Percentiles rank a stretch among this genome's conserved stretches.
Evolutionary conservation across 257 asterid species (phyloP).

Genomic region (Parsonsia alboflavescens): DNA sequence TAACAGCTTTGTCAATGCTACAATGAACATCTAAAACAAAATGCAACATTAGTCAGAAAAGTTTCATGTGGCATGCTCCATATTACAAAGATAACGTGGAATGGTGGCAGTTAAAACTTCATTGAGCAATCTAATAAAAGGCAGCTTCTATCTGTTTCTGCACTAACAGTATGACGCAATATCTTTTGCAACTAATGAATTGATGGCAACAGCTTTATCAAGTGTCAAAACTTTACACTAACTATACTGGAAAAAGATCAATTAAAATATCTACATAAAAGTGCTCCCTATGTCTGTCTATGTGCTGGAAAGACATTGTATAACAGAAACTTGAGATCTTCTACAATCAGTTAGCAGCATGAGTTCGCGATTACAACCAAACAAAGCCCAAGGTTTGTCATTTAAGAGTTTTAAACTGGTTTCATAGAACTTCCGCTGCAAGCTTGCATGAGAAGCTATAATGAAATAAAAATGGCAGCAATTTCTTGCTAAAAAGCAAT

Average conservation of each 20-base stretch:
- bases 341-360: neutral
- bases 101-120: neutral
- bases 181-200: no score
- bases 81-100: conserved; percentile 3
- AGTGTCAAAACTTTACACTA: neutral
- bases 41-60: conserved; percentile 24
- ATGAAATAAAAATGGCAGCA: neutral
- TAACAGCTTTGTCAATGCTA: conserved; percentile 30
- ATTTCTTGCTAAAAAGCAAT: neutral
- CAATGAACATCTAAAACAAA: conserved; percentile 64
- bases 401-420: neutral
- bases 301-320: neutral
- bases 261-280: neutral
- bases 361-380: neutral
- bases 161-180: neutral
- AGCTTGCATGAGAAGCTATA: neutral
- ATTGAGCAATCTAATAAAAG: neutral
- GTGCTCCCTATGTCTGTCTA: neutral
- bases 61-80: neutral
- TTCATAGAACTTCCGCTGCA: neutral
- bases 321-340: neutral
- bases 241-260: neutral
- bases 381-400: neutral
- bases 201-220: neutral
- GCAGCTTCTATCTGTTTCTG: neutral